Percentiles rank a stretch among this genome's conserved stretches.
Evolutionary conservation across 495 filamentous ascomycete species (phyloP).

Genomic region (Aspergillus hancockii): DNA sequence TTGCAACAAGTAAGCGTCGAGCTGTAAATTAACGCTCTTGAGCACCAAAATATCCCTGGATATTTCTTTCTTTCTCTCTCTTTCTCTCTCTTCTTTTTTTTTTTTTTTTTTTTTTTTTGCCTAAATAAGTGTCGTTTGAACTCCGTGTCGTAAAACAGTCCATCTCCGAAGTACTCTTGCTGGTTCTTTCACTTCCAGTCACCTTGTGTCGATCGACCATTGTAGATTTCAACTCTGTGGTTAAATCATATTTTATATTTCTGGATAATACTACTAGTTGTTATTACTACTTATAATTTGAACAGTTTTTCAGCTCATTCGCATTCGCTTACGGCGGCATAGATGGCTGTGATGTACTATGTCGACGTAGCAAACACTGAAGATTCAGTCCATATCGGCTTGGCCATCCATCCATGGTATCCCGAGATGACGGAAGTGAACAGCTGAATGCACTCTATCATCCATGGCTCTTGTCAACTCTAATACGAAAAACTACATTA

Average conservation of each 20-base stretch:
- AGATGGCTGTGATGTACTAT: not conserved
- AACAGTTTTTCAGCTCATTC: not conserved
- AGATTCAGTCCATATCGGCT: not conserved
- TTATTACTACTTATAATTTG: not conserved
- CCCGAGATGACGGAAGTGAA: slow-evolving; percentile 12
- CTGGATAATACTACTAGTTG: not conserved
- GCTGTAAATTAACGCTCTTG: not conserved
- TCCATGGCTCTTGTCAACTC: slow-evolving; percentile 14
- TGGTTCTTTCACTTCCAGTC: not conserved
- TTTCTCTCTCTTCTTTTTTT: slow-evolving; percentile 4
- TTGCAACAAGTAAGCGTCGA: slow-evolving; percentile 5
- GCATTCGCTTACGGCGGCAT: slow-evolving; percentile 5
- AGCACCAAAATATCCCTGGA: slow-evolving; percentile 5
- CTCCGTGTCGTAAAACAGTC: not conserved
- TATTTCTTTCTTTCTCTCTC: slow-evolving; percentile 4
- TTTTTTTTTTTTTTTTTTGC: slow-evolving; percentile 8
- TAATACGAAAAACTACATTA: not conserved
- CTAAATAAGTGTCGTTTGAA: not conserved
- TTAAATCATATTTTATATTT: not conserved
- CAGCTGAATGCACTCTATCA: slow-evolving; percentile 12
- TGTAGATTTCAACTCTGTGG: slow-evolving; percentile 6
- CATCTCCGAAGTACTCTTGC: not conserved
- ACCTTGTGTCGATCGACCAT: slow-evolving; percentile 4
- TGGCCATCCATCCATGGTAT: not conserved
- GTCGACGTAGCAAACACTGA: not conserved